Evolutionary conservation across 331 rosid genomes (phyloP).

Genomic region (Quercus tomentella): DNA sequence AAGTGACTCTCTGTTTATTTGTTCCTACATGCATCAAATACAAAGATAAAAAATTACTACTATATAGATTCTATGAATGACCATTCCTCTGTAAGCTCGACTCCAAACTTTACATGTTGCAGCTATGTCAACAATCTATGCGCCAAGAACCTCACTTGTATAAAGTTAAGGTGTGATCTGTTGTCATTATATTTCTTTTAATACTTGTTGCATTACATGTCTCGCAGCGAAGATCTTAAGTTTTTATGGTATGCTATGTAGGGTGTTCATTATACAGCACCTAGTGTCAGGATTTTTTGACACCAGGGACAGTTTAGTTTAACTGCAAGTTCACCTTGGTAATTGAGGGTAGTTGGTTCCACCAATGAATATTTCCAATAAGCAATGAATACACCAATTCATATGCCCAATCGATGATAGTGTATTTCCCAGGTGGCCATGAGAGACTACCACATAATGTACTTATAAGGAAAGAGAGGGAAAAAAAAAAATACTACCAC

Average conservation of each 20-base stretch:
- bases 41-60: neutral
- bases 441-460: neutral
- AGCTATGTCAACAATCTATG: constrained; percentile 44
- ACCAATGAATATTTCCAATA: neutral
- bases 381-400: neutral
- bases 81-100: constrained; percentile 12
- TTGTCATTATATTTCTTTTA: constrained; percentile 2
- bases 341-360: neutral
- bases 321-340: neutral
- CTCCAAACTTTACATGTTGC: constrained; percentile 32
- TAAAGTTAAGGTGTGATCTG: constrained; percentile 36
- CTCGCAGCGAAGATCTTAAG: neutral
- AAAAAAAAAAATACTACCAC: neutral
- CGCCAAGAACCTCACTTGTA: constrained; percentile 27
- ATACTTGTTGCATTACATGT: neutral
- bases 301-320: neutral
- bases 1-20: neutral
- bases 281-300: neutral
- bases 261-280: neutral
- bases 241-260: constrained; percentile 3
- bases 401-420: neutral
- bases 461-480: neutral
- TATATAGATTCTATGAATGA: neutral
- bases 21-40: neutral
- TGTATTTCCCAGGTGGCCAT: neutral